Evolutionary conservation across 768 basidiomycete genomes (phyloP).

Genomic region (Rhizopogon vulgaris): DNA sequence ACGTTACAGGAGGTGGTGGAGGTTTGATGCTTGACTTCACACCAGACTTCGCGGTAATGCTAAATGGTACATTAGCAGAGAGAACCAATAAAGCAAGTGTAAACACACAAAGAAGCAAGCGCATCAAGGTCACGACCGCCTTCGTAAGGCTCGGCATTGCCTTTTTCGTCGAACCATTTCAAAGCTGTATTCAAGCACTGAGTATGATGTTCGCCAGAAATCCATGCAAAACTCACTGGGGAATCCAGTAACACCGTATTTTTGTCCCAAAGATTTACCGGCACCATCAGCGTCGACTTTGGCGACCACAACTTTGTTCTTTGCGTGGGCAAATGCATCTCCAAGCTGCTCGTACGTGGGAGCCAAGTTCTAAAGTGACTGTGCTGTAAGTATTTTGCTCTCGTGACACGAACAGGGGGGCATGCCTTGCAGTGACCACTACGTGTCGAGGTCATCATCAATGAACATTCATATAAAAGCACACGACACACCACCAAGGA

Average conservation of each 20-base stretch:
- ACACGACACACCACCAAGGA: slow-evolving; percentile 71
- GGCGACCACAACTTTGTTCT: slow-evolving; percentile 81
- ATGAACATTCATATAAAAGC: not conserved
- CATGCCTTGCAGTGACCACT: slow-evolving; percentile 86
- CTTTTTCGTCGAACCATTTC: slow-evolving; percentile 83
- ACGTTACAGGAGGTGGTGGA: slow-evolving; percentile 67
- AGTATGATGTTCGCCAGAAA: not conserved
- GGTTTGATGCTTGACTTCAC: slow-evolving; percentile 86
- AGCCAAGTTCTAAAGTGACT: slow-evolving; percentile 64
- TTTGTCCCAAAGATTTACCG: slow-evolving; percentile 69
- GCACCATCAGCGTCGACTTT: slow-evolving; percentile 91
- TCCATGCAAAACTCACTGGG: slow-evolving; percentile 55
- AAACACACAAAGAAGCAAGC: slow-evolving; percentile 65
- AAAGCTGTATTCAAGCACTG: slow-evolving; percentile 48
- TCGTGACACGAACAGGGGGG: not conserved
- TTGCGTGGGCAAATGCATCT: slow-evolving; percentile 73
- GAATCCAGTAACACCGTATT: slow-evolving; percentile 78
- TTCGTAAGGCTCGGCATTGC: slow-evolving; percentile 62
- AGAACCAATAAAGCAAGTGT: not conserved
- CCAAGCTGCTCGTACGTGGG: slow-evolving; percentile 86
- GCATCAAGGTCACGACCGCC: slow-evolving; percentile 78
- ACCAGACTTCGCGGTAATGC: slow-evolving; percentile 68
- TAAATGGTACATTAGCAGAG: slow-evolving; percentile 21
- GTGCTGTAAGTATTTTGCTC: not conserved
- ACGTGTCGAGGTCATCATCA: not conserved